Base-by-base conservation (phyloP, 2,329 filamentous ascomycete species). In the Escovopsis sp. region DNA sequence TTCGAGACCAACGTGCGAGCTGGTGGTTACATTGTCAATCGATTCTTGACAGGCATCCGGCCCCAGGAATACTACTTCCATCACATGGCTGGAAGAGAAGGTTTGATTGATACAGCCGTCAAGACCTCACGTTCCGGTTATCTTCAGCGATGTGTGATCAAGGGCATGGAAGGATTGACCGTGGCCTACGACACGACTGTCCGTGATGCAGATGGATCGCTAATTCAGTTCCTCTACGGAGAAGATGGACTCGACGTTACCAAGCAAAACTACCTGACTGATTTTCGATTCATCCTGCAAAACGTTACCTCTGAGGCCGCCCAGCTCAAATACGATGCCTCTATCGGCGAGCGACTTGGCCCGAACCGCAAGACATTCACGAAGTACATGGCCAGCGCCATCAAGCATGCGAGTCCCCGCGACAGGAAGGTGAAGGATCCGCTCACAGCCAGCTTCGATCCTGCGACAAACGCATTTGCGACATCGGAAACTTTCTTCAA, bases 31-130 rank as follows among this genome's bases (percentile, higher is more conserved):
- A 84, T 98, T 49, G 83, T 84, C 39, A 86, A 93, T 56, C 86
- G 91, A 58, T 98, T 98, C 74, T 82, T 98, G 70, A 98, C 93
- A 20, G 91, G 91, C 45, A 91, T 98, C 47, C 79, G 89, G 42
- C 91, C 91, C 5, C 91, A 98, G 56, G 93, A 98, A 59, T 98
- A 95, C 61, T 98, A 89, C 61, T 98, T 98, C 70, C 91, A 98
- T 74, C 87, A 93, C 62, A 98, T 98, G 93, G 91, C 89, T 56
- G 93, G 93, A 53, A 79, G 91, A 65, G 93, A 98, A 71, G 91
- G 91, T 70, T 69, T 98, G 50, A 98, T 98, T 57, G 91, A 98
- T 72, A 98, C 91, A 15, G 91, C 91, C 48, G 91, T 98, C 60
- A 98, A 98, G 66, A 98, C 91, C 2, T 94, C 89, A 9, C 81